phyloP scores from a whole-genome alignment of 1,284 basidiomycete species.

The Ustanciosporium gigantosporum region DNA sequence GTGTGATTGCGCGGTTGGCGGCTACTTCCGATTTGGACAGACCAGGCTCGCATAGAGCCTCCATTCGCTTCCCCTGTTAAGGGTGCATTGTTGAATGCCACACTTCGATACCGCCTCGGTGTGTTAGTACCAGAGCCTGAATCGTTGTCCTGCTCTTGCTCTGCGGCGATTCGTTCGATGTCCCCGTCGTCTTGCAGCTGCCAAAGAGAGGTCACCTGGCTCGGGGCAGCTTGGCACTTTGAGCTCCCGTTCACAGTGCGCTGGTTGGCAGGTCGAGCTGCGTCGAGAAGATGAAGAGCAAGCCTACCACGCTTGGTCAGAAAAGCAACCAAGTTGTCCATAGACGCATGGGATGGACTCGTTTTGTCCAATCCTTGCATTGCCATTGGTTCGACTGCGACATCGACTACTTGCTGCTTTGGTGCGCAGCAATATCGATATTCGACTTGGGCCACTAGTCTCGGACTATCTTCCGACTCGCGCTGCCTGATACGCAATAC shows the following conservation, averaged over 20 bases:
- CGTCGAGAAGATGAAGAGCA: background rate
- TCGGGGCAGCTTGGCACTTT: background rate
- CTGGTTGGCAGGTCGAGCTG: too few relatives aligned
- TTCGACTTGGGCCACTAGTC: too few relatives aligned
- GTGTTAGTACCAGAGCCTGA: conserved; percentile 7
- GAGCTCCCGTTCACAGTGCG: too few relatives aligned
- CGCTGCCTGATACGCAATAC: background rate
- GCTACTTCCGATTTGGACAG: conserved; percentile 8
- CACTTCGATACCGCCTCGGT: conserved; percentile 16
- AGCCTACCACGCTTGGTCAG: background rate
- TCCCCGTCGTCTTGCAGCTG: conserved; percentile 7
- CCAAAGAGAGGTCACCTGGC: background rate
- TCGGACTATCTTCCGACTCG: too few relatives aligned
- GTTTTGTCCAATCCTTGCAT: too few relatives aligned
- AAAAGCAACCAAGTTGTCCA: background rate
- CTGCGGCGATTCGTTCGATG: too few relatives aligned
- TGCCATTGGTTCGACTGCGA: too few relatives aligned
- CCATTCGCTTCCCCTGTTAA: background rate
- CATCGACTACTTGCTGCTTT: background rate
- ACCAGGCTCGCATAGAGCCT: conserved; percentile 20
- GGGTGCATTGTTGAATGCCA: conserved; percentile 28
- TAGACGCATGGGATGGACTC: too few relatives aligned
- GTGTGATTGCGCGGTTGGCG: too few relatives aligned
- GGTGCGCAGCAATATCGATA: too few relatives aligned
- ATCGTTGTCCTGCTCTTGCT: too few relatives aligned